phyloP scores from a whole-genome alignment of 352 stramenopile genomes.

The Phytophthora quininea region DNA sequence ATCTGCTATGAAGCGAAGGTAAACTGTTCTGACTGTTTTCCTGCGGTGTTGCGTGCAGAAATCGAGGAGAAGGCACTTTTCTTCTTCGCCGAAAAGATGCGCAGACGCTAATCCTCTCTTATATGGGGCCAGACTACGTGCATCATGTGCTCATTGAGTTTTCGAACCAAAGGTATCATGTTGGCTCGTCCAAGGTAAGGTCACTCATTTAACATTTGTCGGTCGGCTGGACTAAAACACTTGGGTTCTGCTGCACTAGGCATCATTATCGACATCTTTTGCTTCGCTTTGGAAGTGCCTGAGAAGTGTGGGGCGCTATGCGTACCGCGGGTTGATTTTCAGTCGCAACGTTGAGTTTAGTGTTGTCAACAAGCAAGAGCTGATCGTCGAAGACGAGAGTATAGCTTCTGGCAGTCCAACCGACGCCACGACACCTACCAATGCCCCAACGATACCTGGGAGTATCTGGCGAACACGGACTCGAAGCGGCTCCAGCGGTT shows the following conservation, averaged over 20 bases:
- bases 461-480: constrained; percentile 56
- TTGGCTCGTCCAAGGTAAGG: constrained; percentile 77
- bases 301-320: constrained; percentile 80
- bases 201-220: not conserved
- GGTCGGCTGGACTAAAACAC: too few species aligned
- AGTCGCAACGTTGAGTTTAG: constrained; percentile 70
- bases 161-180: constrained; percentile 69
- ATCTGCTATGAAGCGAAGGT: not conserved
- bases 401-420: constrained; percentile 14
- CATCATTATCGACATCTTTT: constrained; percentile 63
- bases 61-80: constrained; percentile 77
- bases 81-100: constrained; percentile 82
- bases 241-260: constrained; percentile 26
- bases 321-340: constrained; percentile 77
- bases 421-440: constrained; percentile 20
- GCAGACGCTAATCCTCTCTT: constrained; percentile 84
- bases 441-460: constrained; percentile 28
- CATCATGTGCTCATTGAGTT: constrained; percentile 87
- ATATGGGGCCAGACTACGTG: constrained; percentile 64
- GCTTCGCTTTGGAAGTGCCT: constrained; percentile 75
- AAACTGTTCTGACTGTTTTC: not conserved
- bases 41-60: constrained; percentile 25
- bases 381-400: constrained; percentile 47
- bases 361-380: constrained; percentile 69
- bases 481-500: constrained; percentile 52